Percentiles rank a stretch among this genome's conserved stretches.
phyloP scores from a whole-genome alignment of 2,329 filamentous ascomycete species.

The Fusarium sp. region DNA sequence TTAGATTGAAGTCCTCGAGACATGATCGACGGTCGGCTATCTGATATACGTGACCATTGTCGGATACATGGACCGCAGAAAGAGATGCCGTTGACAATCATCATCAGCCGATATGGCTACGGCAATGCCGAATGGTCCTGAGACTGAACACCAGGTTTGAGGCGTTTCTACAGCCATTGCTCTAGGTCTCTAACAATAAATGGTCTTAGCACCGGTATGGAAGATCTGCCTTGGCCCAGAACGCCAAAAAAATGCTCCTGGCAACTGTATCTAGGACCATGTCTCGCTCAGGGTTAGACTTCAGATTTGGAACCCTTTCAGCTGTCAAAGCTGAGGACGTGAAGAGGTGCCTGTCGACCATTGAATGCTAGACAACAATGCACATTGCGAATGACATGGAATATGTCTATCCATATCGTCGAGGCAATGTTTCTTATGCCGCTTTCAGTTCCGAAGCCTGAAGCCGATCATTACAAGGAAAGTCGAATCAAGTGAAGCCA shows the following conservation, averaged over 20 bases:
- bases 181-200: conserved; percentile 5
- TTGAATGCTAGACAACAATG: neutral
- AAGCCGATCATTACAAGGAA: neutral
- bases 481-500: neutral
- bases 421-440: neutral
- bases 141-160: neutral
- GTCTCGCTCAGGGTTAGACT: neutral
- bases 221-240: neutral
- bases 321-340: conserved; percentile 2
- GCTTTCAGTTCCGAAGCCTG: neutral
- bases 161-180: neutral
- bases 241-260: neutral
- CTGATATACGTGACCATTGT: conserved; percentile 34
- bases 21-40: conserved; percentile 45
- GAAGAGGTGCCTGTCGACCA: neutral
- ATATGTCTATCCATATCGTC: neutral
- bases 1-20: conserved; percentile 8
- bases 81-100: conserved; percentile 17
- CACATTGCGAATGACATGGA: neutral
- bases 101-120: neutral
- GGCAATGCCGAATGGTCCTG: conserved; percentile 1
- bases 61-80: conserved; percentile 21
- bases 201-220: neutral
- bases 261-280: neutral
- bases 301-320: neutral